Evolutionary conservation across 495 filamentous ascomycete genomes (phyloP).

Genomic region (Aspergillus olivimuriae): DNA sequence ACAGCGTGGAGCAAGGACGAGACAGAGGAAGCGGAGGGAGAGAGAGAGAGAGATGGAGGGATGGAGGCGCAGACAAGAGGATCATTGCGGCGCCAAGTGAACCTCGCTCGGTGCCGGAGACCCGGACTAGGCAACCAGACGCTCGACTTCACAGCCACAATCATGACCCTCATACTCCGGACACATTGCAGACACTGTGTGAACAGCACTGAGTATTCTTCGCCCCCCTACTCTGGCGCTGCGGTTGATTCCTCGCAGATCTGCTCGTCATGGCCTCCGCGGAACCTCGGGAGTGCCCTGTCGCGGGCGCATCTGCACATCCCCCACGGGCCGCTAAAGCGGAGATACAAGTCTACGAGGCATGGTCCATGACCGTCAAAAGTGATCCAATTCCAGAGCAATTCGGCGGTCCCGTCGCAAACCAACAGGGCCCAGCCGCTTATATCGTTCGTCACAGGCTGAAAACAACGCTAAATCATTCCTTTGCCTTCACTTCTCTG

Average conservation of each 20-base stretch:
- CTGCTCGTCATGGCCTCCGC: no score
- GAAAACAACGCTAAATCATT: constrained; percentile 13
- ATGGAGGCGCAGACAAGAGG: constrained; percentile 2
- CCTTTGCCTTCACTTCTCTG: constrained; percentile 9
- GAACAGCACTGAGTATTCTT: no score
- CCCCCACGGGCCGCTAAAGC: no score
- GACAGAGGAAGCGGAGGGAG: neutral
- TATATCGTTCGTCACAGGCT: constrained; percentile 13
- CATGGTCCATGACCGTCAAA: no score
- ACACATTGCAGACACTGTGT: neutral
- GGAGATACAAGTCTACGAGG: no score
- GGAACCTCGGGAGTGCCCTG: no score
- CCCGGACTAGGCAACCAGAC: constrained; percentile 6
- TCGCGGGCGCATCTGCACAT: no score
- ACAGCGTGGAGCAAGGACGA: neutral
- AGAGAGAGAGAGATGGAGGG: neutral
- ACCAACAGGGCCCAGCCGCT: constrained; percentile 8
- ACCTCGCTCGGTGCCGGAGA: constrained; percentile 11
- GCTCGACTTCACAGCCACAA: neutral
- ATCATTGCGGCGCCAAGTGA: no score
- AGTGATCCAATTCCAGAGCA: no score
- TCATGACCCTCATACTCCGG: neutral
- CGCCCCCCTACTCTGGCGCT: no score
- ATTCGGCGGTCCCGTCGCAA: no score
- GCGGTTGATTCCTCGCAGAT: no score